These are phyloP conservation scores for Pichia sp. DNA, from an alignment of 1,139 yeast genomes.

Conservation along the genomic window DNA sequence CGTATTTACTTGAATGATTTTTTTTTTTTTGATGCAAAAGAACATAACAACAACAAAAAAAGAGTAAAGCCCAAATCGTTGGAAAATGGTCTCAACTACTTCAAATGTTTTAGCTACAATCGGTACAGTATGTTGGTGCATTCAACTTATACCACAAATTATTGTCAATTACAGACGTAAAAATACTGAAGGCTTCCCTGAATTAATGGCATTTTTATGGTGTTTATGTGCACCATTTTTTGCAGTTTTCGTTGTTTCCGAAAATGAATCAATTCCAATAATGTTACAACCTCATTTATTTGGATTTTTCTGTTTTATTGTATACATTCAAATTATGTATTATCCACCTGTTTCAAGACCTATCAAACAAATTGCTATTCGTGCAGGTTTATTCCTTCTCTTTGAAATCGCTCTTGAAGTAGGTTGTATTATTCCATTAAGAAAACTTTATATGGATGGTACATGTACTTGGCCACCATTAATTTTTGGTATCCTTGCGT, in stretches of 20 bases:
- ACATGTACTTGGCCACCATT: constrained; percentile 63
- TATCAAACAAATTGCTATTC: constrained; percentile 34
- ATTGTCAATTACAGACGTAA: constrained; percentile 65
- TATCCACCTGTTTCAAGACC: constrained; percentile 64
- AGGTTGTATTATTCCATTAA: constrained; percentile 67
- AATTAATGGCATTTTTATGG: constrained; percentile 81
- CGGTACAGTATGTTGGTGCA: constrained; percentile 88
- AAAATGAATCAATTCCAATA: constrained; percentile 66
- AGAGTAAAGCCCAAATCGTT: no score
- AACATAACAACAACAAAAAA: no score
- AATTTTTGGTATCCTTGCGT: constrained; percentile 73
- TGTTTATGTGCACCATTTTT: constrained; percentile 73
- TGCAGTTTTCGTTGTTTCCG: constrained; percentile 70
- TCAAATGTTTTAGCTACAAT: constrained; percentile 80
- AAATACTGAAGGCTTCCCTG: constrained; percentile 80
- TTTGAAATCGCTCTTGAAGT: constrained; percentile 56
- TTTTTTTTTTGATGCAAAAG: no score
- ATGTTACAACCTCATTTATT: constrained; percentile 85
- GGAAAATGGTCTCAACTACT: constrained; percentile 33
- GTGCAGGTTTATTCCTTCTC: constrained; percentile 36
- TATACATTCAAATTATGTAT: constrained; percentile 69
- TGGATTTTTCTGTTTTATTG: constrained; percentile 59
- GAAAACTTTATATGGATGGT: constrained; percentile 49
- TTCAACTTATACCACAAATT: constrained; percentile 84
- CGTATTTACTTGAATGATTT: no score